phyloP scores from a whole-genome alignment of 768 basidiomycete genomes.

The Boletellus ananas region DNA sequence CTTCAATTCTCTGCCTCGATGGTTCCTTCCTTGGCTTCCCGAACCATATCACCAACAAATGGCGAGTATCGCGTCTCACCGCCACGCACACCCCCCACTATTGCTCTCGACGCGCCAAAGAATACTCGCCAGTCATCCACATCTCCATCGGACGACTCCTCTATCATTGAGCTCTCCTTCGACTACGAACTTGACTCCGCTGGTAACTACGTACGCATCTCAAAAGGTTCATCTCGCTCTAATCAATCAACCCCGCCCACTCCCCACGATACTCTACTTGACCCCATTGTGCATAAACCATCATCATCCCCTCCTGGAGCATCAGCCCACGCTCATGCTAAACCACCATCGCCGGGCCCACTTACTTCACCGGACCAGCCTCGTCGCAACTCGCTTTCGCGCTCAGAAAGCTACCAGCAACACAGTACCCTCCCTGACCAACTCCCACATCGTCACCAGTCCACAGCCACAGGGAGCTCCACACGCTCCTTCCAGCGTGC shows the following conservation, averaged over 20 bases:
- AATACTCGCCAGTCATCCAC: slow-evolving; percentile 30
- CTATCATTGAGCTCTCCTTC: slow-evolving; percentile 46
- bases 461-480: slow-evolving; percentile 14
- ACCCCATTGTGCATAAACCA: slow-evolving; percentile 23
- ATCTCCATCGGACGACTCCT: slow-evolving; percentile 44
- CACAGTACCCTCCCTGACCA: slow-evolving; percentile 29
- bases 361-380: slow-evolving; percentile 38
- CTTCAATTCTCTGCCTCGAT: slow-evolving; percentile 13
- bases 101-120: slow-evolving; percentile 30
- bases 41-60: slow-evolving; percentile 27
- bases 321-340: slow-evolving; percentile 18
- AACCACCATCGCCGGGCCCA: slow-evolving; percentile 33
- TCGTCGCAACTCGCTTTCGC: slow-evolving; percentile 52
- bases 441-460: slow-evolving; percentile 30
- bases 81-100: slow-evolving; percentile 27
- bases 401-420: slow-evolving; percentile 61
- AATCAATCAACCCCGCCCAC: slow-evolving; percentile 40
- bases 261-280: slow-evolving; percentile 32
- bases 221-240: slow-evolving; percentile 40
- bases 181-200: slow-evolving; percentile 44
- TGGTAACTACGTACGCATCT: slow-evolving; percentile 44
- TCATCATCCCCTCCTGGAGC: slow-evolving; percentile 24
- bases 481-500: slow-evolving; percentile 63
- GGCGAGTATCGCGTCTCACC: slow-evolving; percentile 31
- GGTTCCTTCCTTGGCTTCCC: slow-evolving; percentile 18